phyloP scores from a whole-genome alignment of 2,329 filamentous ascomycete species.

The Sporothrix inflata region DNA sequence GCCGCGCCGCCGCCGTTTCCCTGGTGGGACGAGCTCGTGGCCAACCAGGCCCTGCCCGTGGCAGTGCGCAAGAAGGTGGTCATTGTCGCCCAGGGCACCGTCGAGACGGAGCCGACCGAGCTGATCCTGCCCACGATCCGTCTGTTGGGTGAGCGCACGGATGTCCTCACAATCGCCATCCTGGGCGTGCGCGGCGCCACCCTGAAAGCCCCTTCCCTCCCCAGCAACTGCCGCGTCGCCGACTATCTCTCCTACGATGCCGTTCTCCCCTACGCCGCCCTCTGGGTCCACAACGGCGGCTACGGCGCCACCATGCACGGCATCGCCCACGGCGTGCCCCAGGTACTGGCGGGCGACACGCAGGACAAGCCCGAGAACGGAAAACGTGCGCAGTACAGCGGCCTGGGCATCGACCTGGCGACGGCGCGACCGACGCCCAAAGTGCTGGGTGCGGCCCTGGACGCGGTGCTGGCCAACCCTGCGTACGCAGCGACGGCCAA shows the following conservation, averaged over 20 bases:
- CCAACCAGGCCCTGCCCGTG: slow-evolving; percentile 33
- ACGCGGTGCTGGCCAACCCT: slow-evolving; percentile 37
- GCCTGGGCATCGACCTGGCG: slow-evolving; percentile 42
- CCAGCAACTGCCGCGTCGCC: slow-evolving; percentile 42
- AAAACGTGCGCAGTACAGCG: slow-evolving; percentile 41
- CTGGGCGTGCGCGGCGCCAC: slow-evolving; percentile 42
- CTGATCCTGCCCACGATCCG: slow-evolving; percentile 46
- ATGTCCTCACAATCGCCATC: slow-evolving; percentile 43
- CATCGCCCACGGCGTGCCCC: slow-evolving; percentile 46
- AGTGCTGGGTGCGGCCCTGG: slow-evolving; percentile 39
- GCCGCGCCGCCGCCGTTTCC: slow-evolving; percentile 21
- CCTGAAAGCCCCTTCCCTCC: slow-evolving; percentile 27
- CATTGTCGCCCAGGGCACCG: slow-evolving; percentile 47
- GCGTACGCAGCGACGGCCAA: slow-evolving; percentile 35
- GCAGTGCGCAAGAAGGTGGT: slow-evolving; percentile 39
- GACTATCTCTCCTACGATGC: slow-evolving; percentile 47
- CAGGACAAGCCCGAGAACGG: slow-evolving; percentile 49
- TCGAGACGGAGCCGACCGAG: slow-evolving; percentile 45
- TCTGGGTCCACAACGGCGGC: slow-evolving; percentile 48
- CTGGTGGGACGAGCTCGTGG: slow-evolving; percentile 44
- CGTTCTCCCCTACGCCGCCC: slow-evolving; percentile 43
- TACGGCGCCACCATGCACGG: slow-evolving; percentile 48
- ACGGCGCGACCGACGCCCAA: slow-evolving; percentile 37
- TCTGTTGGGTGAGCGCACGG: slow-evolving; percentile 37
- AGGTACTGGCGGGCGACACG: slow-evolving; percentile 47